These are phyloP conservation scores for Zymoseptoria brevis DNA, from an alignment of 2,329 filamentous ascomycete species.

Conservation along the genomic window DNA sequence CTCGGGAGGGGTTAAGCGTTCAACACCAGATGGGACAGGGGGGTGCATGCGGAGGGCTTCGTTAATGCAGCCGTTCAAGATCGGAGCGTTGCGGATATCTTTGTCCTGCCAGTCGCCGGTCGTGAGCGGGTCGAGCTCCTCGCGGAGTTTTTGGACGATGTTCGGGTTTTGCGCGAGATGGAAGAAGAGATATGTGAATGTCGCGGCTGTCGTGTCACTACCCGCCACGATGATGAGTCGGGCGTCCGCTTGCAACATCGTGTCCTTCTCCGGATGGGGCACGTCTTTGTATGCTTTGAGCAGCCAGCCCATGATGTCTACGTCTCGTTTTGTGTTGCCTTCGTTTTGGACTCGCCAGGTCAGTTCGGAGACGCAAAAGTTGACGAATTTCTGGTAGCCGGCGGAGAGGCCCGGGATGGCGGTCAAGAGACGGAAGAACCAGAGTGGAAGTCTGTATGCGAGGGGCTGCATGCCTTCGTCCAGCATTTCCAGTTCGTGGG, in stretches of 20 bases:
- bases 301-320: slow-evolving; percentile 29
- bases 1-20: slow-evolving; percentile 32
- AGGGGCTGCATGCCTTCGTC: slow-evolving; percentile 28
- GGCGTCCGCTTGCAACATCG: slow-evolving; percentile 25
- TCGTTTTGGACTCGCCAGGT: slow-evolving; percentile 28
- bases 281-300: slow-evolving; percentile 26
- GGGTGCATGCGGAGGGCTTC: slow-evolving; percentile 39
- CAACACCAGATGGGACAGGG: slow-evolving; percentile 31
- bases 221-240: slow-evolving; percentile 33
- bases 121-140: slow-evolving; percentile 26
- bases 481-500: slow-evolving; percentile 34
- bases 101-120: slow-evolving; percentile 24
- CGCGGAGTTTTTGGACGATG: slow-evolving; percentile 26
- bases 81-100: slow-evolving; percentile 18
- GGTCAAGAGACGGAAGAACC: slow-evolving; percentile 31
- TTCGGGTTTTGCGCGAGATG: slow-evolving; percentile 28
- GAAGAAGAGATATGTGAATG: slow-evolving; percentile 38
- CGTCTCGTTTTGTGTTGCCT: slow-evolving; percentile 10
- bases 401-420: slow-evolving; percentile 30
- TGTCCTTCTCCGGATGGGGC: slow-evolving; percentile 22
- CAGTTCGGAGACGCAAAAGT: slow-evolving; percentile 32
- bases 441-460: slow-evolving; percentile 25
- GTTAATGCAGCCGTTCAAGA: slow-evolving; percentile 33
- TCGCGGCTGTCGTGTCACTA: slow-evolving; percentile 38
- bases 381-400: slow-evolving; percentile 31